These are phyloP conservation scores for Pythium myriotylum DNA, from an alignment of 352 stramenopile species.

Conservation along the genomic window DNA sequence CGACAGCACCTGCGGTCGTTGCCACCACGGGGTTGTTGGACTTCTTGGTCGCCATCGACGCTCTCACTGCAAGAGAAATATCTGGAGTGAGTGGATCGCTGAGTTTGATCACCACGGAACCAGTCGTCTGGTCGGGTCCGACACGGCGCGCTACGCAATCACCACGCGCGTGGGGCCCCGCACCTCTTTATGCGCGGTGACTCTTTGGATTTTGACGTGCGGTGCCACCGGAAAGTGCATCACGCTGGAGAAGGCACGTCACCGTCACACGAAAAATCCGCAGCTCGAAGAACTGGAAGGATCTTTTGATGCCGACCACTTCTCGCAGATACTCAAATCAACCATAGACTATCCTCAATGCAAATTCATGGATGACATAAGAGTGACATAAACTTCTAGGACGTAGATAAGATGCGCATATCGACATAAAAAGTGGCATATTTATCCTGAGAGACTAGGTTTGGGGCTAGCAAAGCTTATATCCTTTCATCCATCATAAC, in stretches of 20 bases:
- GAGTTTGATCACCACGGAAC: not conserved
- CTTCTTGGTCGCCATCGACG: constrained; percentile 50
- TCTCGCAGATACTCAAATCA: no score
- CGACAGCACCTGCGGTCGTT: constrained; percentile 82
- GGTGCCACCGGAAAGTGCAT: constrained; percentile 8
- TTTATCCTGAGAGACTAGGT: no score
- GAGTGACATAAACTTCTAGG: no score
- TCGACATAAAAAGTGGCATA: no score
- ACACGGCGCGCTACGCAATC: not conserved
- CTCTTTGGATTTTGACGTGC: constrained; percentile 6
- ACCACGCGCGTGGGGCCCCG: not conserved
- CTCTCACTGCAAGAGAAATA: constrained; percentile 15
- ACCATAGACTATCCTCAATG: no score
- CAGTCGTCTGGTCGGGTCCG: not conserved
- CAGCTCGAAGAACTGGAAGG: not conserved
- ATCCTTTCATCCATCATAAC: no score
- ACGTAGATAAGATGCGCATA: no score
- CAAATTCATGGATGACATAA: no score
- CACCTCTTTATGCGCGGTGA: not conserved
- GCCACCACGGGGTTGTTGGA: constrained; percentile 82
- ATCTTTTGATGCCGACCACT: no score
- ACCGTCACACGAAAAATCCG: constrained; percentile 12
- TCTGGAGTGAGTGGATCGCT: constrained; percentile 25
- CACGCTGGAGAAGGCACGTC: constrained; percentile 4
- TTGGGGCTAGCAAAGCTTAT: no score